A percentile compares a stretch with the other conserved stretches of the same genome.
Conservation (phyloP, 2,329 filamentous ascomycete species). For the Pleoardoris graminearum region DNA sequence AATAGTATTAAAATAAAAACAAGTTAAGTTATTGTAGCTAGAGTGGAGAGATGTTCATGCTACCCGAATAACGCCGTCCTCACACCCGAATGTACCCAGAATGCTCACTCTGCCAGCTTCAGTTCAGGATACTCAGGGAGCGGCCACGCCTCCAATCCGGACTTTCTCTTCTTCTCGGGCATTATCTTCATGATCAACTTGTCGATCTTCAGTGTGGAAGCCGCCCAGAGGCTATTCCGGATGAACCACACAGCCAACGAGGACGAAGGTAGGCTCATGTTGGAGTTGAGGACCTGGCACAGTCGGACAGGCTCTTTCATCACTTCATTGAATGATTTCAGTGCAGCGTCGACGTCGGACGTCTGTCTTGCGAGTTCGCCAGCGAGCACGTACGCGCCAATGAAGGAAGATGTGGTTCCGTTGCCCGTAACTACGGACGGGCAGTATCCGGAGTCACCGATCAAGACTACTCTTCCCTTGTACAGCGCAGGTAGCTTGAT, state of each 20-base stretch:
- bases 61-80: too few relatives aligned
- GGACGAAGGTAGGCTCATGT: conserved; percentile 30
- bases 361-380: conserved; percentile 30
- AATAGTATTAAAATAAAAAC: too few relatives aligned
- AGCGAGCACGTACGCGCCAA: conserved; percentile 44
- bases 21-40: too few relatives aligned
- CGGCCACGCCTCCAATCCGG: conserved; percentile 34
- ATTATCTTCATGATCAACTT: conserved; percentile 36
- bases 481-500: conserved; percentile 52
- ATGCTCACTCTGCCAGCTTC: conserved; percentile 3
- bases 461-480: conserved; percentile 33
- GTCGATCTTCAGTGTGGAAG: conserved; percentile 44
- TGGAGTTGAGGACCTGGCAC: conserved; percentile 18
- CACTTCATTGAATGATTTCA: conserved; percentile 27
- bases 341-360: conserved; percentile 19
- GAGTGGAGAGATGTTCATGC: too few relatives aligned
- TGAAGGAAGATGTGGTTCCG: conserved; percentile 32
- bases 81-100: not conserved
- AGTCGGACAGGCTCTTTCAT: conserved; percentile 24
- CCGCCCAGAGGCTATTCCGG: conserved; percentile 34
- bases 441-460: conserved; percentile 43
- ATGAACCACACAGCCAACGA: conserved; percentile 39
- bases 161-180: conserved; percentile 29
- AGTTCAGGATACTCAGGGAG: conserved; percentile 45
- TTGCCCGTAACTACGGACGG: conserved; percentile 27